Base-by-base conservation (phyloP, 2,329 filamentous ascomycete genomes). In the Paramyrothecium sp. region DNA sequence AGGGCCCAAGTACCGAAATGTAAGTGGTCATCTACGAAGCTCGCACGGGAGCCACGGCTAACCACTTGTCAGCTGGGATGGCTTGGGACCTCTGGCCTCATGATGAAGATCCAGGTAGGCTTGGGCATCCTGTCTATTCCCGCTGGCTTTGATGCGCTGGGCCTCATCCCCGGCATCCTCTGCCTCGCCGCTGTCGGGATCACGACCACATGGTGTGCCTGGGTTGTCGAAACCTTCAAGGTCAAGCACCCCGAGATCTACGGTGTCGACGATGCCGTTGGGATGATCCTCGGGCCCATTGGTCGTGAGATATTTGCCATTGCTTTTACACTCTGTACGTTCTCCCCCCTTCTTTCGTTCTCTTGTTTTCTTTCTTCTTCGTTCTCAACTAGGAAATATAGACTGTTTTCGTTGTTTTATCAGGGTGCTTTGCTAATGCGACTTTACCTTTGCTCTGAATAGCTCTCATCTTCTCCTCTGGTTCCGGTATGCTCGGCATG, bases 161-260 rank as follows among this genome's bases (percentile, higher is more conserved):
- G 79, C 4, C 66, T 82, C 22, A 68, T 81, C 12, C 80, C 80
- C 0, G 80, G 80, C n/a, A 64, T 81, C 12, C 74, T 82, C 23
- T 70, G 72, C 23, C 68, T 82, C 7, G 44, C 73, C 3, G 56
- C 62, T 3, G 73, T 81, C 26, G 74, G 69, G 2, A 58, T 30
- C 20, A 78, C 81, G 60, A 80, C 78, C 0, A 77, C 75, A 2
- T 82, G 79, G 79, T 79, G 77, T 2, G 71, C 73, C 54, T 80
- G 78, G 59, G 77, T 80, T 22, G 70, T 82, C 12, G 79, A 78
- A 10, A 63, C 70, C n/a, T 83, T 83, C 70, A 84, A 83, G 60
- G 60, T 78, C 41, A 69, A 69, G 11, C 81, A 84, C 61, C 75
- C 73, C 3, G 72, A 78, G 41, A 76, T 83, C 2, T 83, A 84